Evolutionary conservation across 2,329 filamentous ascomycete species (phyloP).

Genomic region (Monilinia polystroma): DNA sequence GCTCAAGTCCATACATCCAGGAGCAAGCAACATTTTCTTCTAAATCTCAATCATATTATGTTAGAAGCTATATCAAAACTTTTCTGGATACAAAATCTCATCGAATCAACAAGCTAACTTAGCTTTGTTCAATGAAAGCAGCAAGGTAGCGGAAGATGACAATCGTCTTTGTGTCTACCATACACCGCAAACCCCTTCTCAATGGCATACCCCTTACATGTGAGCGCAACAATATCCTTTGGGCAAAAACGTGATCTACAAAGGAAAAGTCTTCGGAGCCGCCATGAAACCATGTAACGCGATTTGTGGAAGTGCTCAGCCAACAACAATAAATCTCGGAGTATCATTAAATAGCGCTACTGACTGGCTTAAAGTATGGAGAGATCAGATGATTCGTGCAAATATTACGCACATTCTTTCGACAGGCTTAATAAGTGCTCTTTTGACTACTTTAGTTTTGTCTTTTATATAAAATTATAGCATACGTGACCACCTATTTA

Average conservation of each 20-base stretch:
- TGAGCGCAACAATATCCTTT: not conserved
- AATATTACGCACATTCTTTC: constrained; percentile 9
- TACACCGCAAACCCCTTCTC: not conserved
- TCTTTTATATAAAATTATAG: not conserved
- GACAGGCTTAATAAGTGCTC: constrained; percentile 8
- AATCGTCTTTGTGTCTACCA: constrained; percentile 2
- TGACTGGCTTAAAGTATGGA: constrained; percentile 14
- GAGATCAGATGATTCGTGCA: constrained; percentile 7
- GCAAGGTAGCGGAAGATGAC: not conserved
- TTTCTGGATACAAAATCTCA: fast-evolving
- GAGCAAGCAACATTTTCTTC: not conserved
- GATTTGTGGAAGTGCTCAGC: constrained; percentile 4
- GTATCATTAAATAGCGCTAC: not conserved
- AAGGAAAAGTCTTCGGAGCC: constrained; percentile 16
- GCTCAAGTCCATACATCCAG: not conserved
- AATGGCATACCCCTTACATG: not conserved
- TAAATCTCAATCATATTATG: not conserved
- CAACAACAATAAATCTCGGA: not conserved
- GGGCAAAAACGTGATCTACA: constrained; percentile 7
- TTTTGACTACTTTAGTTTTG: not conserved
- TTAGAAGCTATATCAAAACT: not conserved
- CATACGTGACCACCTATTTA: not conserved
- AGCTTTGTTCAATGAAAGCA: not conserved
- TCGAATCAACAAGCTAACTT: not conserved
- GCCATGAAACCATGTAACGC: not conserved